Evolutionary conservation across 2,329 filamentous ascomycete species (phyloP).

Genomic region (Aureobasidium namibiae): DNA sequence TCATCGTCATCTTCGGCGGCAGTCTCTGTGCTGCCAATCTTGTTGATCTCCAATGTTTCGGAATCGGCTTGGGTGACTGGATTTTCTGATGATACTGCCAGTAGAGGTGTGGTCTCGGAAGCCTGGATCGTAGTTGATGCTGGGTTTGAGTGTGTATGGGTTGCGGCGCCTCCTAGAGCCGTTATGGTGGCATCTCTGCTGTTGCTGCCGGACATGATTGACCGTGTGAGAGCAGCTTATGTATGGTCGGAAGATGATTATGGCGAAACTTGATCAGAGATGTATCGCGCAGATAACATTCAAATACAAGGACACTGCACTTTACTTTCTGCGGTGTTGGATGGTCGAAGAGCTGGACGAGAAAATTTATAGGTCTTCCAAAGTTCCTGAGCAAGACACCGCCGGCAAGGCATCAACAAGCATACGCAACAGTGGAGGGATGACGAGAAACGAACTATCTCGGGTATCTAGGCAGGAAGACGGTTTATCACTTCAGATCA

Average conservation of each 20-base stretch:
- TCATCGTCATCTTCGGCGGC: constrained; percentile 22
- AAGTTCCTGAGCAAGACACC: neutral
- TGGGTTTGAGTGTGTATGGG: neutral
- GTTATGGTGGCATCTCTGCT: neutral
- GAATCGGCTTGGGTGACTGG: constrained; percentile 7
- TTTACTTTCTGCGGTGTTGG: neutral
- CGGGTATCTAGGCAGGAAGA: neutral
- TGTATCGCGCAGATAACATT: neutral
- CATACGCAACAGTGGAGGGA: neutral
- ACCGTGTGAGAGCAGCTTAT: neutral
- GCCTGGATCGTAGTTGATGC: neutral
- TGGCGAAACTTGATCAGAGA: neutral
- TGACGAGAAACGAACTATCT: neutral
- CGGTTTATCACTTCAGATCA: neutral
- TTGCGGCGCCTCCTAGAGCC: neutral
- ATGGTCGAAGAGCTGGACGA: neutral
- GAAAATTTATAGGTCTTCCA: neutral
- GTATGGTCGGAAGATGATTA: neutral
- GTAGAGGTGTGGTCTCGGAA: constrained; percentile 9
- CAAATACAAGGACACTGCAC: no score
- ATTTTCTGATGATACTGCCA: constrained; percentile 3
- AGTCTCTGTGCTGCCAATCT: neutral
- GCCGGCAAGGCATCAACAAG: neutral
- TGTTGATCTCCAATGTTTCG: constrained; percentile 4
- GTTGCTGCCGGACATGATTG: neutral